Base-by-base conservation (phyloP, 164 flowering plant genomes). In the Platanus orientalis region DNA sequence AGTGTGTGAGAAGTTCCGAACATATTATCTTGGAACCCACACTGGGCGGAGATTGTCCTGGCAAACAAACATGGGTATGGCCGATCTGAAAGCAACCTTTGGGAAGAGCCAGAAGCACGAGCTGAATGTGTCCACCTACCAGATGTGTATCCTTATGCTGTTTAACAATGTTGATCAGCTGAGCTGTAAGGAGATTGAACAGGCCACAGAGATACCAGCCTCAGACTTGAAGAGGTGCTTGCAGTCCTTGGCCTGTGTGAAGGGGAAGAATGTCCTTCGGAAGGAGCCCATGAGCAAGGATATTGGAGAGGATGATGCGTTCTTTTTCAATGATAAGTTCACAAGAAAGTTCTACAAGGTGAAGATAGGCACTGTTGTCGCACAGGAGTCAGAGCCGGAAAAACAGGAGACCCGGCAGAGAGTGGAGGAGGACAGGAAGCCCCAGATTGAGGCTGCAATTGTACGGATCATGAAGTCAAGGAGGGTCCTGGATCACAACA, bases 391-490 rank as follows among this genome's bases (percentile, higher is more conserved):
- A n/a, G n/a, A n/a, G n/a, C n/a, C n/a, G n/a, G n/a, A n/a, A n/a
- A n/a, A n/a, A n/a, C n/a, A n/a, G n/a, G n/a, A n/a, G n/a, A n/a
- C n/a, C 20, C 24, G 69, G 26, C 73, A 65, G 65, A 60, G 73
- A 51, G 74, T 71, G 29, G 74, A 71, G 66, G 74, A 71, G 40
- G 66, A 65, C 47, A 54, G 62, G 62, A 71, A 66, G 36, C 70
- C 69, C 44, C 69, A 65, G 62, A 66, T 71, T 17, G 74, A 71
- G 30, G 74, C 74, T 26, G 74, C 70, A 2, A 71, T 71, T 0
- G 74, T 71, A 16, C 53, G 74, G 70, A 65, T 71, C 49, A 71
- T 71, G 74, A 71, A 70, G 19, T 49, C 63, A 7, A 64, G 68
- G 58, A 24, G 54, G 29, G 60, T 57, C 21, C 24, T 69, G 63